Evolutionary conservation across 2,329 filamentous ascomycete genomes (phyloP).

Genomic region (Aspergillus sp.): DNA sequence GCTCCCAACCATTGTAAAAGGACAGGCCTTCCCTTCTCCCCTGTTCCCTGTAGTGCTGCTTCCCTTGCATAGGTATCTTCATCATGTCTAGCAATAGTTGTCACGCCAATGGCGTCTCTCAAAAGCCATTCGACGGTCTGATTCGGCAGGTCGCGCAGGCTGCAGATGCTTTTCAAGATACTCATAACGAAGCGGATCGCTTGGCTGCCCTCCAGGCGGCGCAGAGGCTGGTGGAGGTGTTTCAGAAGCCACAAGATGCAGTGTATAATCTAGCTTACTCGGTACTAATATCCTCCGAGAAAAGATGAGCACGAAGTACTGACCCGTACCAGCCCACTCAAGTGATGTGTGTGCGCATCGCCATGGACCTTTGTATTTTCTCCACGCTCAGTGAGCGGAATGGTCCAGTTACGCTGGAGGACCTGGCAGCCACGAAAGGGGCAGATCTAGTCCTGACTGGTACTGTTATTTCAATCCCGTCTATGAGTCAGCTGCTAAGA

Average conservation of each 20-base stretch:
- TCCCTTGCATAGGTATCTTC: neutral
- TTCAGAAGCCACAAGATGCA: conserved; percentile 13
- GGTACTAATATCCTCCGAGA: neutral
- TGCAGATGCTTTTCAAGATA: neutral
- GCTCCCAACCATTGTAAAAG: neutral
- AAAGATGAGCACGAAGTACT: neutral
- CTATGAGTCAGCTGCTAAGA: neutral
- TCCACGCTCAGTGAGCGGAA: conserved; percentile 9
- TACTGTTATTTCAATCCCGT: neutral
- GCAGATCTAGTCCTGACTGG: conserved; percentile 14
- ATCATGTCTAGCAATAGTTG: neutral
- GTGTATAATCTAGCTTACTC: conserved; percentile 15
- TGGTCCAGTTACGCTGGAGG: conserved; percentile 6
- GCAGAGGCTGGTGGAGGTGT: conserved; percentile 5
- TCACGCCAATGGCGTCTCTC: neutral
- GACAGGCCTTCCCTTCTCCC: neutral
- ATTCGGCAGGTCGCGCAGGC: conserved; percentile 1
- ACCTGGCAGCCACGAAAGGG: conserved; percentile 17
- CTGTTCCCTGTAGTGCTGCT: neutral
- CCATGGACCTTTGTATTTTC: conserved; percentile 21
- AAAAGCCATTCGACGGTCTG: neutral
- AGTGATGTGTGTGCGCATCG: conserved; percentile 17
- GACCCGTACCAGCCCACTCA: conserved; percentile 16
- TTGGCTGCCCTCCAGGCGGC: conserved; percentile 12
- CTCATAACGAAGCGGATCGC: conserved; percentile 5